A percentile compares a stretch with the other conserved stretches of the same genome.
Evolutionary conservation across 805 yeast genomes (phyloP).

Genomic region (Naumovozyma castellii): DNA sequence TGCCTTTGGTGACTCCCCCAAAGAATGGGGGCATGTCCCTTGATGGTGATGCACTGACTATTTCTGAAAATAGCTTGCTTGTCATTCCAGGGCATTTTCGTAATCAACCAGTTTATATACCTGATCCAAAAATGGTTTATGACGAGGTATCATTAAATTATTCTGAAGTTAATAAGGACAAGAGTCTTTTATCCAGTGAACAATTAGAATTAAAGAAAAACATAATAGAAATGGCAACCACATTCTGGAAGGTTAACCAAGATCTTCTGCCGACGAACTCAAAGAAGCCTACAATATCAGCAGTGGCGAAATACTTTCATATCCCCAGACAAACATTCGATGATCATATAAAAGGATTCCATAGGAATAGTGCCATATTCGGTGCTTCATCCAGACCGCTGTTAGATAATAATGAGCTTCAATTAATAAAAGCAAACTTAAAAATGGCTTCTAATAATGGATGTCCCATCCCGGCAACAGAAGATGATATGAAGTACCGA

Average conservation of each 20-base stretch:
- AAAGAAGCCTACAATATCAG: constrained; percentile 1
- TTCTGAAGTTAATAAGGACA: constrained; percentile 2
- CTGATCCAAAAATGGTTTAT: constrained; percentile 4
- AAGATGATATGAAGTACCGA: neutral
- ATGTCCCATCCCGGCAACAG: neutral
- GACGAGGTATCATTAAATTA: constrained; percentile 4
- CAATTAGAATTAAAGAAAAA: constrained; percentile 2
- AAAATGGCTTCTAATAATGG: neutral
- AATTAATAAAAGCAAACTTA: constrained; percentile 1
- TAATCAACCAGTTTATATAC: constrained; percentile 3
- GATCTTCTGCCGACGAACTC: neutral
- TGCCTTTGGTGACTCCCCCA: too few relatives aligned
- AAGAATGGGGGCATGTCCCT: too few relatives aligned
- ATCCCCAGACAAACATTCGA: constrained; percentile 9
- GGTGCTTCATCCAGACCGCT: constrained; percentile 5
- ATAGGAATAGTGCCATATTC: constrained; percentile 6
- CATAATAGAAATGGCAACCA: constrained; percentile 8
- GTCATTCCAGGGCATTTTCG: constrained; percentile 5
- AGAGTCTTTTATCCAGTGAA: constrained; percentile 1
- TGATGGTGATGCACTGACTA: too few relatives aligned
- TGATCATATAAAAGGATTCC: constrained; percentile 8
- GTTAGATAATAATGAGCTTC: constrained; percentile 2
- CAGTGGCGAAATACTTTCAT: constrained; percentile 7
- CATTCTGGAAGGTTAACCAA: constrained; percentile 3
- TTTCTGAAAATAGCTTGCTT: neutral